A percentile compares a stretch with the other conserved stretches of the same genome.
Evolutionary conservation across 441 rosid genomes (phyloP).

Genomic region (Macaranga tanarius): DNA sequence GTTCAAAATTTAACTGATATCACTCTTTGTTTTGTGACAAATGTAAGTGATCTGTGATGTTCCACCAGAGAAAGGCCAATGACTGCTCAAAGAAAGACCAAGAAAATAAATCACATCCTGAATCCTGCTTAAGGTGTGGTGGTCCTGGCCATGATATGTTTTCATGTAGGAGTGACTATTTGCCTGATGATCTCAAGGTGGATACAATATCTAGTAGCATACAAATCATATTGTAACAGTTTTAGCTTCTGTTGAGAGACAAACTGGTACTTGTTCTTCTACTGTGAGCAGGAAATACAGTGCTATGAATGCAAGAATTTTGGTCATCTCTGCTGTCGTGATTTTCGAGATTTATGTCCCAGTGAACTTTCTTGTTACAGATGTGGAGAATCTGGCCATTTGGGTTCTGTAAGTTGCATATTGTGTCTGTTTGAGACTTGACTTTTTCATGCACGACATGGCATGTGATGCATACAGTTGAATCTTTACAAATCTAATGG

Average conservation of each 20-base stretch:
- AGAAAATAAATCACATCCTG: conserved; percentile 9
- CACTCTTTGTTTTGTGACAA: too few species aligned
- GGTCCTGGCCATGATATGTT: conserved; percentile 37
- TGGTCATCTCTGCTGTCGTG: conserved; percentile 39
- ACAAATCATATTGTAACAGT: too few species aligned
- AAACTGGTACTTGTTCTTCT: not conserved
- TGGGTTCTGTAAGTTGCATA: conserved; percentile 6
- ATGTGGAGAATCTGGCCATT: conserved; percentile 26
- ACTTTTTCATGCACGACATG: not conserved
- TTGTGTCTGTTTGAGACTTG: not conserved
- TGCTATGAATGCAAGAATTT: conserved; percentile 37
- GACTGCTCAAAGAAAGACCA: not conserved
- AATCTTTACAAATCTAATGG: not conserved
- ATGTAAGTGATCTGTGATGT: not conserved
- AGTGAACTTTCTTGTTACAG: conserved; percentile 30
- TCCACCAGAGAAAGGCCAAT: conserved; percentile 1
- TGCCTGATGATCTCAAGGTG: conserved; percentile 40
- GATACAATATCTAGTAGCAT: not conserved
- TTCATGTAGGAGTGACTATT: conserved; percentile 34
- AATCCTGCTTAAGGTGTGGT: conserved; percentile 32
- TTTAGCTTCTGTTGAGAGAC: not conserved
- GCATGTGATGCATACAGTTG: too few species aligned
- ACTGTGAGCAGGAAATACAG: conserved; percentile 28
- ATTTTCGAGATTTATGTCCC: conserved; percentile 7
- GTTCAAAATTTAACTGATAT: too few species aligned